These are phyloP conservation scores for Elsinoe fawcettii DNA, from an alignment of 2,329 filamentous ascomycete genomes.

Conservation along the genomic window DNA sequence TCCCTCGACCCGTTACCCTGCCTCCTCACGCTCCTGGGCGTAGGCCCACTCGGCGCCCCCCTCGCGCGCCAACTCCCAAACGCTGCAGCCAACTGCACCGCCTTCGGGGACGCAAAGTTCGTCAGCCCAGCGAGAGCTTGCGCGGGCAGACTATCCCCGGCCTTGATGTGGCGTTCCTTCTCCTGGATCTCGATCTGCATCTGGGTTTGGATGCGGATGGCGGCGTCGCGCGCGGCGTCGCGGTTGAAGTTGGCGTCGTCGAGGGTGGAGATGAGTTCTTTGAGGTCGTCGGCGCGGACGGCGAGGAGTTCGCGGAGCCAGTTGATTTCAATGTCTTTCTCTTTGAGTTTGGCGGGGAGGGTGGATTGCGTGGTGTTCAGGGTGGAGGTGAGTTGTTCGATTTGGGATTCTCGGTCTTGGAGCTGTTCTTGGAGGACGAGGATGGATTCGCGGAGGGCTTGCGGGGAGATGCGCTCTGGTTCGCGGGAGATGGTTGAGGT, in stretches of 20 bases:
- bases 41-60: slow-evolving; percentile 10
- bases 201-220: slow-evolving; percentile 87
- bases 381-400: slow-evolving; percentile 75
- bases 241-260: slow-evolving; percentile 66
- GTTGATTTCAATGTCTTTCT: slow-evolving; percentile 85
- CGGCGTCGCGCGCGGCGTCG: slow-evolving; percentile 75
- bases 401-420: slow-evolving; percentile 82
- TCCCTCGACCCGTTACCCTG: not conserved
- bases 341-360: slow-evolving; percentile 72
- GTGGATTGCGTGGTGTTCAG: slow-evolving; percentile 65
- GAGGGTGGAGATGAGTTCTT: slow-evolving; percentile 79
- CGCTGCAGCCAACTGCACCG: slow-evolving; percentile 90
- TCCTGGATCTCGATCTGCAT: slow-evolving; percentile 98
- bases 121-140: slow-evolving; percentile 65
- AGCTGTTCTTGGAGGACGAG: slow-evolving; percentile 94
- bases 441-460: slow-evolving; percentile 91
- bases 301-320: slow-evolving; percentile 92
- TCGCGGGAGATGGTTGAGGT: slow-evolving; percentile 27
- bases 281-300: slow-evolving; percentile 81
- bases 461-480: slow-evolving; percentile 84
- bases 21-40: not conserved
- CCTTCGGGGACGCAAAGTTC: slow-evolving; percentile 69
- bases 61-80: slow-evolving; percentile 76
- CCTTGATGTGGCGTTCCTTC: slow-evolving; percentile 73
- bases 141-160: slow-evolving; percentile 43